Evolutionary conservation across 495 filamentous ascomycete species (phyloP).

Genomic region (Diplogelasinospora grovesii): DNA sequence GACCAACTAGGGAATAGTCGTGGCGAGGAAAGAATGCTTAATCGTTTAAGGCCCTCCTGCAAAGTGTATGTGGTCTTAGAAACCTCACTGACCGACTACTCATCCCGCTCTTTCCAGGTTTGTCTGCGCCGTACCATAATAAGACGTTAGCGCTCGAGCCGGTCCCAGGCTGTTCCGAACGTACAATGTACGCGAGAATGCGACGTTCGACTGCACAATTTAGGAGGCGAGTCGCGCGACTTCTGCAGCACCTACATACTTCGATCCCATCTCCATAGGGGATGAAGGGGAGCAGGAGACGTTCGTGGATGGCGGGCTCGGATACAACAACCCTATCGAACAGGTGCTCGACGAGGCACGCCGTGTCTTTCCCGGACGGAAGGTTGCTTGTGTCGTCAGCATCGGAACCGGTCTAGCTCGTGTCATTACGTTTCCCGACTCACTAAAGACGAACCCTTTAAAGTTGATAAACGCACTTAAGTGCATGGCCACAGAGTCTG

Average conservation of each 20-base stretch:
- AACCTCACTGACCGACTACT: slow-evolving; percentile 1
- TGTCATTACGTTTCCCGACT: not conserved
- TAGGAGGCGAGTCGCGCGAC: slow-evolving; percentile 5
- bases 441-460: slow-evolving; percentile 9
- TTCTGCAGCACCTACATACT: slow-evolving; percentile 5
- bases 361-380: slow-evolving; percentile 2
- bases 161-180: slow-evolving; percentile 3
- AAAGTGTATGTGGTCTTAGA: slow-evolving; percentile 4
- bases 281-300: slow-evolving; percentile 3
- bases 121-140: slow-evolving; percentile 2
- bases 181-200: slow-evolving; percentile 4
- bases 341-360: slow-evolving; percentile 13
- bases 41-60: not conserved
- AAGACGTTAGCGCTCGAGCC: slow-evolving; percentile 1
- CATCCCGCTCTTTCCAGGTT: slow-evolving; percentile 1
- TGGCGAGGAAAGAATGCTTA: slow-evolving; percentile 4
- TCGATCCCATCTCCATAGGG: slow-evolving; percentile 4
- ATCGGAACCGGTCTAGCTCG: slow-evolving; percentile 9
- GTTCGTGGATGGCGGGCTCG: slow-evolving; percentile 14
- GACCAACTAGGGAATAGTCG: not conserved
- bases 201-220: slow-evolving; percentile 5
- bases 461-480: slow-evolving; percentile 9
- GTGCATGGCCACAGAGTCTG: slow-evolving; percentile 9
- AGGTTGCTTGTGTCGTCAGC: slow-evolving; percentile 9
- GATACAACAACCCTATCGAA: slow-evolving; percentile 14